Conservation (phyloP, 148 eudicot genomes). For the Chenopodium suecicum region DNA sequence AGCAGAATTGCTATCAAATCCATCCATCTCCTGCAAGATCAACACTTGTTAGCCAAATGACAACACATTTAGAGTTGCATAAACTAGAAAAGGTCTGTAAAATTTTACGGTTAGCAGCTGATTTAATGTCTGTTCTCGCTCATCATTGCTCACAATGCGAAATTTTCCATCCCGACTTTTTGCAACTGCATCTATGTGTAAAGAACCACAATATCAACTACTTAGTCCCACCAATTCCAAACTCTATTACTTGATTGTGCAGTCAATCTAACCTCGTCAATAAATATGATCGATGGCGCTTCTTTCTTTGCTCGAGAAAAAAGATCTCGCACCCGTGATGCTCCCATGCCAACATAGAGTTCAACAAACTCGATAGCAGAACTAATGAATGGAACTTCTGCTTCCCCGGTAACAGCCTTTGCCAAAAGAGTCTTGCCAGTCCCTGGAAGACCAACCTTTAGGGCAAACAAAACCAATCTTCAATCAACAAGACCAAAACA, state of each 20-base stretch:
- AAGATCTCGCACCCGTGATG: slow-evolving; percentile 95
- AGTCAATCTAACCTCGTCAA: slow-evolving; percentile 69
- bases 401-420: slow-evolving; percentile 99
- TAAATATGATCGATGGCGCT: slow-evolving; percentile 93
- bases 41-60: slow-evolving; percentile 14
- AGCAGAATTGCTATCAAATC: slow-evolving; percentile 95
- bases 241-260: not conserved
- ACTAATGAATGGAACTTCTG: slow-evolving; percentile 94
- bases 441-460: slow-evolving; percentile 99
- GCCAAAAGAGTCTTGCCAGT: slow-evolving; percentile 97
- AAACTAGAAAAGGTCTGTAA: not conserved
- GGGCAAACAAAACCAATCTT: slow-evolving; percentile 18
- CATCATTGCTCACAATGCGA: slow-evolving; percentile 94
- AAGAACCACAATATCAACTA: slow-evolving; percentile 15
- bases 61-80: not conserved
- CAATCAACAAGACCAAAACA: too few relatives aligned
- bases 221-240: slow-evolving; percentile 1
- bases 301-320: slow-evolving; percentile 96
- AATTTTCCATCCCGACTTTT: slow-evolving; percentile 94
- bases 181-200: slow-evolving; percentile 96
- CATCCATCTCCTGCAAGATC: slow-evolving; percentile 93
- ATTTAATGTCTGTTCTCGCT: slow-evolving; percentile 91
- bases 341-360: slow-evolving; percentile 97
- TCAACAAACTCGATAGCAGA: slow-evolving; percentile 99
- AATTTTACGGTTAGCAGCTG: slow-evolving; percentile 81